Evolutionary conservation across 257 asterid species (phyloP).

Genomic region (Fraxinus excelsior): DNA sequence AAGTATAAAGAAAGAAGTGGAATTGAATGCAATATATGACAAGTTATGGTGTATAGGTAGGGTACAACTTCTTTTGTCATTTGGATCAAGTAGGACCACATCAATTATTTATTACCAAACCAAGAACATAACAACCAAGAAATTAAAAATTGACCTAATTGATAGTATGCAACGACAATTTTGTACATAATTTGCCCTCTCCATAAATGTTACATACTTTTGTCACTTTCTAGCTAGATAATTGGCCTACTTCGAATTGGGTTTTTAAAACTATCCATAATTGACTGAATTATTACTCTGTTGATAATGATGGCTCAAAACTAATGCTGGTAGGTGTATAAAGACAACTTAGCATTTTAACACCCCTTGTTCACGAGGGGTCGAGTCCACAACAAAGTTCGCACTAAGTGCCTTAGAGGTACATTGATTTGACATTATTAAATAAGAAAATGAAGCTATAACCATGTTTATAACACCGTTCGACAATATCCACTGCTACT

Average conservation of each 20-base stretch:
- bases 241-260: not conserved
- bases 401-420: not conserved
- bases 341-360: not conserved
- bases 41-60: slow-evolving; percentile 35
- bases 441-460: too few relatives aligned
- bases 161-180: not conserved
- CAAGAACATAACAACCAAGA: not conserved
- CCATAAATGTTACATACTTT: not conserved
- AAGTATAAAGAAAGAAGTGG: not conserved
- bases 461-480: too few relatives aligned
- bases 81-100: slow-evolving; percentile 5
- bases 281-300: not conserved
- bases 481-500: too few relatives aligned
- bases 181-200: not conserved
- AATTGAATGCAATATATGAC: slow-evolving; percentile 24
- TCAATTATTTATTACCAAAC: slow-evolving; percentile 11
- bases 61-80: slow-evolving; percentile 16
- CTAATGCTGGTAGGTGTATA: slow-evolving; percentile 15
- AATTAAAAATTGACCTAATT: not conserved
- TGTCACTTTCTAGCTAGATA: not conserved
- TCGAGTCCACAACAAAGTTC: not conserved
- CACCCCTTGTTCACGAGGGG: not conserved
- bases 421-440: too few relatives aligned
- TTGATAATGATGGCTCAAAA: slow-evolving; percentile 24
- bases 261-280: not conserved